Conservation (phyloP, 23 red algal species). For the Agarophyton chilense region DNA sequence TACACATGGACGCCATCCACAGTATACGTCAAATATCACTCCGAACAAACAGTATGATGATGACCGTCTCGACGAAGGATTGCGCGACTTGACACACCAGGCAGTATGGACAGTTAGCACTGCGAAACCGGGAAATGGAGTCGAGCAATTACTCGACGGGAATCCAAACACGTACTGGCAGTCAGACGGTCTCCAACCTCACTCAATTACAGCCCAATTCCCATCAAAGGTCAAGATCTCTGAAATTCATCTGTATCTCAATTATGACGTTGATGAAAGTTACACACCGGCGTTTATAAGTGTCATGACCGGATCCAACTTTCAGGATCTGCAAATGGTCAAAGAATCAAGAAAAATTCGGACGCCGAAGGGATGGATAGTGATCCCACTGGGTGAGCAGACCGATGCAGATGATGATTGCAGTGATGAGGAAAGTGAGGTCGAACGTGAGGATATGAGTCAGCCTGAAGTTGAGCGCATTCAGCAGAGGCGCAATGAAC, state of each 20-base stretch:
- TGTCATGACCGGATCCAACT: conserved; percentile 58
- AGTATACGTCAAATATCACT: not conserved
- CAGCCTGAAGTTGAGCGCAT: not conserved
- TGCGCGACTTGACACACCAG: conserved; percentile 67
- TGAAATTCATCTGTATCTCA: conserved; percentile 54
- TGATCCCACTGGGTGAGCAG: conserved; percentile 61
- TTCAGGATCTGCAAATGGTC: conserved; percentile 61
- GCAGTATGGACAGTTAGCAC: conserved; percentile 74
- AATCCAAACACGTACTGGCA: conserved; percentile 83
- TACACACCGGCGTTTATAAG: conserved; percentile 83
- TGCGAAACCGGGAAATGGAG: conserved; percentile 82
- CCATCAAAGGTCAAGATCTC: conserved; percentile 42
- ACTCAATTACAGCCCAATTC: conserved; percentile 76
- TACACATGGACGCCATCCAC: not conserved
- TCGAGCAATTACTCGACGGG: conserved; percentile 71
- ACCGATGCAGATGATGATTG: conserved; percentile 35
- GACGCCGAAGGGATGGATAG: conserved; percentile 71
- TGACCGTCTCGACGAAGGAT: not conserved
- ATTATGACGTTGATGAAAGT: conserved; percentile 75
- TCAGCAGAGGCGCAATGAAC: not conserved
- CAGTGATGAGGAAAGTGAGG: conserved; percentile 45
- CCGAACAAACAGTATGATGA: not conserved
- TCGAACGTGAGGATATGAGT: conserved; percentile 32
- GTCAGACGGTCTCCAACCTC: conserved; percentile 74
- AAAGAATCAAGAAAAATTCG: conserved; percentile 42